phyloP scores from a whole-genome alignment of 2,329 filamentous ascomycete species.

The Alternaria conjuncta region DNA sequence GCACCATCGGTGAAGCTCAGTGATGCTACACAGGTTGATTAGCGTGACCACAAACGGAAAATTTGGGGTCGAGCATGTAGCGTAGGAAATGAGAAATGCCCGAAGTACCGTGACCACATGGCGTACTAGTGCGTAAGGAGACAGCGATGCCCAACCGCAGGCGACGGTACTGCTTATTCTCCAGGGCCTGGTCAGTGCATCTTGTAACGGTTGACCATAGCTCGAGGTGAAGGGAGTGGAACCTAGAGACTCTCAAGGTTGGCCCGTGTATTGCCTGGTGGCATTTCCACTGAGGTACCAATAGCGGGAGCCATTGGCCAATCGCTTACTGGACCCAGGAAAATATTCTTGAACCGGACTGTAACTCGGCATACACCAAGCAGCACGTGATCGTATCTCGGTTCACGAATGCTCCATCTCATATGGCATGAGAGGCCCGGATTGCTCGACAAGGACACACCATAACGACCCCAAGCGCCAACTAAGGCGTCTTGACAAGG shows the following conservation, averaged over 20 bases:
- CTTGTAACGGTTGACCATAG: conserved; percentile 29
- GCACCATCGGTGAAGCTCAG: conserved; percentile 33
- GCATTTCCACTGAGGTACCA: conserved; percentile 30
- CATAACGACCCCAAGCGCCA: conserved; percentile 28
- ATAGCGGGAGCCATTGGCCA: conserved; percentile 33
- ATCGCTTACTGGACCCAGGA: conserved; percentile 34
- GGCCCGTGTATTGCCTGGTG: conserved; percentile 27
- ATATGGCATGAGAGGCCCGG: conserved; percentile 39
- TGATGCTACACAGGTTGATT: conserved; percentile 47
- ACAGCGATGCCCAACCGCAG: conserved; percentile 26
- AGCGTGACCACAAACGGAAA: conserved; percentile 38
- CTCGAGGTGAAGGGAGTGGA: conserved; percentile 21
- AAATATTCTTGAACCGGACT: conserved; percentile 36
- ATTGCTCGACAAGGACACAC: conserved; percentile 34
- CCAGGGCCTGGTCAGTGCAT: conserved; percentile 33
- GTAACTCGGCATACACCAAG: conserved; percentile 43
- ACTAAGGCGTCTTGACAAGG: conserved; percentile 47
- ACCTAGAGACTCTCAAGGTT: conserved; percentile 23
- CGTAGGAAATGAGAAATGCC: conserved; percentile 29
- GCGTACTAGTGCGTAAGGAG: conserved; percentile 17
- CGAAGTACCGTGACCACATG: conserved; percentile 26
- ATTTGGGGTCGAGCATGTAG: conserved; percentile 27
- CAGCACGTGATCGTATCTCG: conserved; percentile 48
- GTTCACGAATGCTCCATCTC: conserved; percentile 47
- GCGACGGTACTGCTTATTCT: conserved; percentile 22